Base-by-base conservation (phyloP, 306 rosid genomes). In the Prunus salicina region DNA sequence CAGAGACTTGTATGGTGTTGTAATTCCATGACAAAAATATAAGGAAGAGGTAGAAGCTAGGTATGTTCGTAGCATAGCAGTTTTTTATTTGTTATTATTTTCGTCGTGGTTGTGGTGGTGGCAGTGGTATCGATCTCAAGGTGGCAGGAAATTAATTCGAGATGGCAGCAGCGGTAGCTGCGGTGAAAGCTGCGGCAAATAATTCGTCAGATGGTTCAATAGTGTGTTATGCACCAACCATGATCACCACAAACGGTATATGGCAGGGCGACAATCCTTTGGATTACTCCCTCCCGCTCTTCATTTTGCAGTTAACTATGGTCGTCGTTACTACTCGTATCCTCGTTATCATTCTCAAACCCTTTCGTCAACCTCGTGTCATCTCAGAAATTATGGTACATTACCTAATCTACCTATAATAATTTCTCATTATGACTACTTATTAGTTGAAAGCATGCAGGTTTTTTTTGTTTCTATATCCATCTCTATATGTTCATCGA, bases 251-350 rank as follows among this genome's bases (percentile, higher is more conserved):
- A 52, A 88, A 94, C 75, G 97, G 98, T 20, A 75, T 94, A n/a
- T 94, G 97, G 97, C 96, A 90, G 78, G 98, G 98, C 8, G 97
- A 94, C 51, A 94, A 92, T 74, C 98, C 98, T 85, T 74, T 94
- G 79, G 93, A 92, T 78, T 94, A 86, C 78, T 94, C 98, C 82
- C 91, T 94, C 28, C 98, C 98, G 65, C 96, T 90, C 79, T 94
- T 94, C 87, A 90, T 94, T 67, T 77, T 94, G 77, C 98, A 94
- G 72, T 63, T 94, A 32, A 86, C 95, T 34, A 22, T 94, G 61
- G 89, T 94, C 12, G 96, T 94, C 6, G 68, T 82, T 20, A 69
- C 87, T 75, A 94, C 98, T 67, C 91, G 96, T 53, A 0, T 81
- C 7, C 83, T 94, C 52, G 93, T 90, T 78, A 82, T 87, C 83